These are phyloP conservation scores for Epichloe aotearoae DNA, from an alignment of 2,329 filamentous ascomycete species.

Conservation along the genomic window DNA sequence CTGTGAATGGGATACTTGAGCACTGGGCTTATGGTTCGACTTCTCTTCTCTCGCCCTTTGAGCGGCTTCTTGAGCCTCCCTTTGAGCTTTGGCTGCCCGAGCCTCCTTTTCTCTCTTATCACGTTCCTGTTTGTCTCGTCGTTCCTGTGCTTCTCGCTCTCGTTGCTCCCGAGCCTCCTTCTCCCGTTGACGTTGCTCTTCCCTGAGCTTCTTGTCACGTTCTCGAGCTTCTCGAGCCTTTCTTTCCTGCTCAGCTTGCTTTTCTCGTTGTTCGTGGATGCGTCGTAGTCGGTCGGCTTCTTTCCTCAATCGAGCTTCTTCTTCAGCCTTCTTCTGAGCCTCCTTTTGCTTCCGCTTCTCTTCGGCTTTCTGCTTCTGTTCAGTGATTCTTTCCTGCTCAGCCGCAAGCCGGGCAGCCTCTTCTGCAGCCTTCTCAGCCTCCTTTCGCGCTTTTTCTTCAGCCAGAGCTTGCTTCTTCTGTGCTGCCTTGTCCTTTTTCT, in stretches of 20 bases:
- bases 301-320: conserved; percentile 74
- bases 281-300: conserved; percentile 74
- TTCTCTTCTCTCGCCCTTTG: conserved; percentile 59
- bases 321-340: conserved; percentile 75
- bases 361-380: conserved; percentile 69
- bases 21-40: conserved; percentile 21
- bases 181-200: conserved; percentile 69
- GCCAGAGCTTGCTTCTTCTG: conserved; percentile 78
- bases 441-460: conserved; percentile 79
- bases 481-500: conserved; percentile 86
- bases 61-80: conserved; percentile 37
- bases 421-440: conserved; percentile 80
- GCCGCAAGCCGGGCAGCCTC: conserved; percentile 63
- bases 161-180: conserved; percentile 61
- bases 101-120: conserved; percentile 50
- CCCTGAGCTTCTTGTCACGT: conserved; percentile 74
- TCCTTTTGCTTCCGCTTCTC: conserved; percentile 88
- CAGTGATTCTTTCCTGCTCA: conserved; percentile 67
- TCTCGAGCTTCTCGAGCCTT: conserved; percentile 50
- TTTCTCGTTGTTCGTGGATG: conserved; percentile 71
- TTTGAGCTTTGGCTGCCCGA: conserved; percentile 42
- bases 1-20: conserved; percentile 19
- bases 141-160: conserved; percentile 55
- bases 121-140: conserved; percentile 47
- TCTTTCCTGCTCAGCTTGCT: conserved; percentile 72